Percentiles rank a stretch among this genome's conserved stretches.
Evolutionary conservation across 352 stramenopile species (phyloP).

Genomic region (Pythium brassicae): DNA sequence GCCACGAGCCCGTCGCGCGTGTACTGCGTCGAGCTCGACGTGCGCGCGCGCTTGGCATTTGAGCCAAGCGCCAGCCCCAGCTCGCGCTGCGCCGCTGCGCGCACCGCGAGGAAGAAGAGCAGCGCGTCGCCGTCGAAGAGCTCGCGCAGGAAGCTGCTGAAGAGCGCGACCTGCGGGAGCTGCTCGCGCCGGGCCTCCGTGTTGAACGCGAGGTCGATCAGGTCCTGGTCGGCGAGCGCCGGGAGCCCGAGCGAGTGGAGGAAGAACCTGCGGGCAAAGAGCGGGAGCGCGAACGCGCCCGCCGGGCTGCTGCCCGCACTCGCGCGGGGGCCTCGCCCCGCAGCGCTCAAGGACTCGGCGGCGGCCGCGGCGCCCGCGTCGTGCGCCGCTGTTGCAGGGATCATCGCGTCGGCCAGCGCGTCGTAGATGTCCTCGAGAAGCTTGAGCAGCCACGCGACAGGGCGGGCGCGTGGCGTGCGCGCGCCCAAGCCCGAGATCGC

Average conservation of each 20-base stretch:
- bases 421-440: conserved; percentile 71
- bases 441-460: conserved; percentile 58
- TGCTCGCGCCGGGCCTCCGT: conserved; percentile 38
- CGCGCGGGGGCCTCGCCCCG: neutral
- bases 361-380: neutral
- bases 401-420: conserved; percentile 22
- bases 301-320: neutral
- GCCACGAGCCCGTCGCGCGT: conserved; percentile 25
- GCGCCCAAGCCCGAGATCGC: conserved; percentile 18
- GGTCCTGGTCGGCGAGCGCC: conserved; percentile 65
- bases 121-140: conserved; percentile 61
- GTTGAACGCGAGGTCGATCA: conserved; percentile 68
- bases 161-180: conserved; percentile 47
- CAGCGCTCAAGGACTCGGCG: no score
- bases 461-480: conserved; percentile 29
- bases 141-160: conserved; percentile 64
- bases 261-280: conserved; percentile 50
- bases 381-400: neutral
- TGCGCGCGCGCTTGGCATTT: conserved; percentile 60
- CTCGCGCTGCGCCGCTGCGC: conserved; percentile 34
- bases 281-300: conserved; percentile 42
- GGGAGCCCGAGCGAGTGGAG: conserved; percentile 44
- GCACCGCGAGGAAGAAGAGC: conserved; percentile 59
- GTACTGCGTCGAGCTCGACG: conserved; percentile 46
- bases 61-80: conserved; percentile 49